Evolutionary conservation across 2,329 filamentous ascomycete species (phyloP), one percentile per base, ranked within the genome.

Genomic region (Cladobotryum protrusum): DNA sequence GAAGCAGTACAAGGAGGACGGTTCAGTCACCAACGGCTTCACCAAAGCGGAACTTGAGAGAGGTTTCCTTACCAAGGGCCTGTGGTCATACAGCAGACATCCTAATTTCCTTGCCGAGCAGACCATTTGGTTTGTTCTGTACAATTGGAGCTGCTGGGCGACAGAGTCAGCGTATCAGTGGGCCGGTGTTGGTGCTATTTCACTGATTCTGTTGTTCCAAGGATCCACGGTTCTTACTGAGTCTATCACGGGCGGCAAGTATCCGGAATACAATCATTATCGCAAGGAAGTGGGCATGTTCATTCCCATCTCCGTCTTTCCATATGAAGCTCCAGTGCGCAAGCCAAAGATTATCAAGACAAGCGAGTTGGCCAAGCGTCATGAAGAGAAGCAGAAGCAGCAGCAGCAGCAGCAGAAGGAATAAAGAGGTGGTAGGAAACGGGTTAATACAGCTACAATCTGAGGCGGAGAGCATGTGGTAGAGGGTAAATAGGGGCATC

Each of bases 101-200:
- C 93, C 93, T 43, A 99, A 99, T 68, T 99, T 97, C 63, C 82
- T 87, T 5, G 89, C 88, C 5, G 93, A 99, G 70, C 93, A 97
- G 70, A 75, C 83, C 29, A 83, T 97, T 60, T 99, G 93, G 93
- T 76, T 95, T 48, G 72, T 83, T 8, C 69, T 97, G 47, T 97
- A 97, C 67, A 81, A 89, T 61, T 99, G 92, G 93, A 82, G 80
- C 57, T 92, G 87, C 67, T 86, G 82, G 63, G 79, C 83, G 48
- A 87, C 85, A 32, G 78, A 83, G 49, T 82, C 76, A 2, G 73
- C 85, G 39, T 84, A 85, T 64, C 92, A 86, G 68, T 99, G 91
- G 89, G 83, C 87, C 1, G 81, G 80, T 45, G 65, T 81, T 9
- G 93, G 92, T 8, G 77, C 85, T 0, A 62, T 85, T 4, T 73